Conservation (phyloP, 2,329 filamentous ascomycete species). For the Emmonsia crescens region DNA sequence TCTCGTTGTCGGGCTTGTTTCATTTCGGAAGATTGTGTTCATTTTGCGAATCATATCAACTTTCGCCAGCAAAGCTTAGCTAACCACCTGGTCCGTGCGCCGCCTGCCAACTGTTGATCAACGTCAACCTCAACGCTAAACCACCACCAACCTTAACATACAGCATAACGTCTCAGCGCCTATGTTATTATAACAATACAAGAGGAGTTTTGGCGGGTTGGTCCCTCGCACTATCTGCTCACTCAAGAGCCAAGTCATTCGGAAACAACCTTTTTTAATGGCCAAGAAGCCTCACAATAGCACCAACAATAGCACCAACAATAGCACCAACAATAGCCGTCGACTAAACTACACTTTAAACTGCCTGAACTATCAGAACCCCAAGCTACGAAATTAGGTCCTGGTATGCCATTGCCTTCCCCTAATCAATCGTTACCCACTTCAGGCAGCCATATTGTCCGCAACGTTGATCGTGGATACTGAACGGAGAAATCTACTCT, state of each 20-base stretch:
- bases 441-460: too few species aligned
- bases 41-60: not conserved
- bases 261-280: not conserved
- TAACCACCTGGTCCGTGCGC: slow-evolving; percentile 2
- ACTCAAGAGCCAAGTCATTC: not conserved
- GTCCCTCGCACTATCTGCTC: too few species aligned
- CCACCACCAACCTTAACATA: not conserved
- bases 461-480: too few species aligned
- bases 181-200: not conserved
- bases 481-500: too few species aligned
- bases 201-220: not conserved
- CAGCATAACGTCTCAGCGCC: not conserved
- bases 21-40: not conserved
- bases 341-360: not conserved
- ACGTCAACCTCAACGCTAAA: not conserved
- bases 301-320: too few species aligned
- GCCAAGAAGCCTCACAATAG: not conserved
- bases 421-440: not conserved
- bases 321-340: not conserved
- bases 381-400: not conserved
- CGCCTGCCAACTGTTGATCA: not conserved
- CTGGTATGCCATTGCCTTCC: not conserved
- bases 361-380: not conserved
- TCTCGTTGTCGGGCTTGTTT: not conserved
- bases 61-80: not conserved